Evolutionary conservation across 202 grass and related monocot species (phyloP).

Genomic region (Elaeis oleifera): DNA sequence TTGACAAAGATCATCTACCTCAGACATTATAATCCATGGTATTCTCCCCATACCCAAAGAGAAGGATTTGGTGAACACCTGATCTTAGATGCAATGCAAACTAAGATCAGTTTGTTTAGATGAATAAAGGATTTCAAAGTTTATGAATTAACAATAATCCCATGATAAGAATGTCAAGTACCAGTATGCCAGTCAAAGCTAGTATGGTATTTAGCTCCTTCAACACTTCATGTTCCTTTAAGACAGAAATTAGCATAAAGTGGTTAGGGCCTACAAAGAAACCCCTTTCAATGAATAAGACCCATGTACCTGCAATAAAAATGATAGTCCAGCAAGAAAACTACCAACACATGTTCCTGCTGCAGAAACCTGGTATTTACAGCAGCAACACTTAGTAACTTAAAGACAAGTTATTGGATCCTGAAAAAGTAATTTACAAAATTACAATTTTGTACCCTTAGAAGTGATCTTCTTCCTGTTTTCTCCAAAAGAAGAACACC

Average conservation of each 20-base stretch:
- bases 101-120: slow-evolving; percentile 5
- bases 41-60: slow-evolving; percentile 76
- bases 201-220: slow-evolving; percentile 41
- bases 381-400: slow-evolving; percentile 30
- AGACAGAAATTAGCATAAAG: not conserved
- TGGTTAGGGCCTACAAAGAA: too few species aligned
- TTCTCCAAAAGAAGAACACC: slow-evolving; percentile 71
- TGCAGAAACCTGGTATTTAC: slow-evolving; percentile 52
- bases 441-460: slow-evolving; percentile 42
- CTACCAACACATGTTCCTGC: slow-evolving; percentile 69
- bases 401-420: not conserved
- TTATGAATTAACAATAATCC: not conserved
- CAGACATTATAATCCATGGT: slow-evolving; percentile 92
- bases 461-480: slow-evolving; percentile 71
- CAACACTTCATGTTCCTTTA: slow-evolving; percentile 41
- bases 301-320: slow-evolving; percentile 49
- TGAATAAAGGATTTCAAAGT: slow-evolving; percentile 4
- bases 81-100: slow-evolving; percentile 5
- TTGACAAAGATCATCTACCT: slow-evolving; percentile 28
- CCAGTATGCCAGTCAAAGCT: slow-evolving; percentile 64
- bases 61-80: slow-evolving; percentile 66
- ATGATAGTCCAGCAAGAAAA: slow-evolving; percentile 56
- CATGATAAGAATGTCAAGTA: slow-evolving; percentile 18
- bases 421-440: not conserved
- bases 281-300: too few species aligned